A percentile compares a stretch with the other conserved stretches of the same genome.
Evolutionary conservation across 805 yeast genomes (phyloP).

Genomic region (Blastobotrys americana): DNA sequence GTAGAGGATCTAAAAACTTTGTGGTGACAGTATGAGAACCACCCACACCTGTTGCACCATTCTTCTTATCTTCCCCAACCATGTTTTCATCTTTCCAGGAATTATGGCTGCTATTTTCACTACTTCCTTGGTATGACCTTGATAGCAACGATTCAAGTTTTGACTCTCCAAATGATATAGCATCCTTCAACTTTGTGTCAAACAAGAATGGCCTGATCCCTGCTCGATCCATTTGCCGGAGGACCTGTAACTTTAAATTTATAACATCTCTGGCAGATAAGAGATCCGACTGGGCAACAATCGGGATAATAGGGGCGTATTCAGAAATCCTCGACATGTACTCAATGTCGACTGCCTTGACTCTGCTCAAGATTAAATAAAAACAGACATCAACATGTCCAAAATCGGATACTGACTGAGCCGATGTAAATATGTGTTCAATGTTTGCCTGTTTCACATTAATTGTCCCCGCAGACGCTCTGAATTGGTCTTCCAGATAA

Average conservation of each 20-base stretch:
- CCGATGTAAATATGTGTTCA: slow-evolving; percentile 16
- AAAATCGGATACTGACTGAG: slow-evolving; percentile 19
- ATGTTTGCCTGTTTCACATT: slow-evolving; percentile 16
- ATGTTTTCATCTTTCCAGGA: background rate
- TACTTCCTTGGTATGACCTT: background rate
- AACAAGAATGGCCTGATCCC: slow-evolving; percentile 20
- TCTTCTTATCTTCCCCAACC: background rate
- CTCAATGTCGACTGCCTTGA: slow-evolving; percentile 18
- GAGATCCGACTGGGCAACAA: slow-evolving; percentile 19
- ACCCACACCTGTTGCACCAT: background rate
- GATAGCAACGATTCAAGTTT: background rate
- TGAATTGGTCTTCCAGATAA: slow-evolving; percentile 22
- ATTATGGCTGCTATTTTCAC: background rate
- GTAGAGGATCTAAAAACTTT: slow-evolving; percentile 9
- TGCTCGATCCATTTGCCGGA: slow-evolving; percentile 13
- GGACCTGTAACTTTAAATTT: slow-evolving; percentile 13
- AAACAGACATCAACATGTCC: slow-evolving; percentile 23
- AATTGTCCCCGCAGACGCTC: slow-evolving; percentile 17
- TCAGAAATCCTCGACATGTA: slow-evolving; percentile 15
- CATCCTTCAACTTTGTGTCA: slow-evolving; percentile 15
- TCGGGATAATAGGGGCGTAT: slow-evolving; percentile 21
- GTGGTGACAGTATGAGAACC: too few species aligned
- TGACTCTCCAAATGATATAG: slow-evolving; percentile 10
- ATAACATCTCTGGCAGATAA: slow-evolving; percentile 9
- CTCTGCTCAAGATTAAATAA: slow-evolving; percentile 14